A percentile compares a stretch with the other conserved stretches of the same genome.
These are phyloP conservation scores for Poteriospumella lacustris DNA, from an alignment of 108 stramenopile genomes.

Conservation along the genomic window DNA sequence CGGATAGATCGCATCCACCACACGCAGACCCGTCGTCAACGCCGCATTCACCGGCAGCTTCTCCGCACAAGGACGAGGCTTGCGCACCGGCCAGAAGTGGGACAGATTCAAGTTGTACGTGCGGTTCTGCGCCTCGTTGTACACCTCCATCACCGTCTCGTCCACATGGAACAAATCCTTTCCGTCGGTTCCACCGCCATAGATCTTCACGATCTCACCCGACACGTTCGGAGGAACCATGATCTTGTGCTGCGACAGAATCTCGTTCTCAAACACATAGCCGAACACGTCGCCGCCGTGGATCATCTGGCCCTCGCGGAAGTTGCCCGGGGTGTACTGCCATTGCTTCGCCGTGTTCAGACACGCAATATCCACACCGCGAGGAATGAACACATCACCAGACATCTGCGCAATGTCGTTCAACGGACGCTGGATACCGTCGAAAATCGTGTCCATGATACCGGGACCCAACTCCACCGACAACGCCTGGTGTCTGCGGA, in stretches of 20 bases:
- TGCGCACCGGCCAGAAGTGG: constrained; percentile 99
- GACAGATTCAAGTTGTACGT: constrained; percentile 66
- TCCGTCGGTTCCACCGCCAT: constrained; percentile 85
- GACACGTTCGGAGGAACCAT: constrained; percentile 95
- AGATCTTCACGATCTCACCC: constrained; percentile 87
- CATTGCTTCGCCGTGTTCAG: constrained; percentile 78
- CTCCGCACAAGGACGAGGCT: constrained; percentile 90
- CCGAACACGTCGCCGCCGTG: constrained; percentile 80
- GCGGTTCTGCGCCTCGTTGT: constrained; percentile 73
- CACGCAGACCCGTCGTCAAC: constrained; percentile 95
- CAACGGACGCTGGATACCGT: constrained; percentile 98
- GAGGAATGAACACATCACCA: constrained; percentile 34
- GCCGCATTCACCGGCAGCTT: constrained; percentile 95
- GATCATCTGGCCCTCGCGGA: constrained; percentile 86
- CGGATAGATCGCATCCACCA: constrained; percentile 93
- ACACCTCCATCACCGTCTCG: constrained; percentile 96
- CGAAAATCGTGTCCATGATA: constrained; percentile 99
- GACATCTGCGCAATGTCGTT: constrained; percentile 64
- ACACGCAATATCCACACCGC: constrained; percentile 89
- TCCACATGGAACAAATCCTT: constrained; percentile 81
- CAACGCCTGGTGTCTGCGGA: constrained; percentile 89
- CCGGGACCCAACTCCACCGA: constrained; percentile 97
- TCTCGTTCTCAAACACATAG: constrained; percentile 92
- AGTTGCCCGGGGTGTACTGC: constrained; percentile 79
- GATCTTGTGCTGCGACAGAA: constrained; percentile 93